phyloP scores from a whole-genome alignment of 305 asterid species.

The Fraxinus greggii region DNA sequence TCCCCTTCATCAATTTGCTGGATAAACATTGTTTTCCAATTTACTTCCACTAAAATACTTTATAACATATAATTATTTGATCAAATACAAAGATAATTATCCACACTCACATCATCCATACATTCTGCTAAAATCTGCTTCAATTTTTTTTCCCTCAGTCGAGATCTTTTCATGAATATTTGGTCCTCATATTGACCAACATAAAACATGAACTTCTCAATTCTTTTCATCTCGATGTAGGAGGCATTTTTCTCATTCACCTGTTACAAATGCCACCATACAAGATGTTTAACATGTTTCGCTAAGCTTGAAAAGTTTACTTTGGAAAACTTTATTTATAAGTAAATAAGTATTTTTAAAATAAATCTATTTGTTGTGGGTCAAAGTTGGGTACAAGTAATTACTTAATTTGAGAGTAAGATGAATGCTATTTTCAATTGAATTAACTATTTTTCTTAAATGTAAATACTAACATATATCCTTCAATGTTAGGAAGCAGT shows the following conservation, averaged over 20 bases:
- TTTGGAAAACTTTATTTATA: neutral
- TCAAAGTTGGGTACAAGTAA: neutral
- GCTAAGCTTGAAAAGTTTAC: neutral
- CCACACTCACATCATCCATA: slow-evolving; percentile 29
- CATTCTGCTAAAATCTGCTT: slow-evolving; percentile 26
- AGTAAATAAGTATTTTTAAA: neutral
- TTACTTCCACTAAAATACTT: neutral
- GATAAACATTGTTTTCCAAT: neutral
- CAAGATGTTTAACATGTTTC: neutral
- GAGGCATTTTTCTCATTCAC: slow-evolving; percentile 31
- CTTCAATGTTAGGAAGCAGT: neutral
- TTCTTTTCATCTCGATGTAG: slow-evolving; percentile 42
- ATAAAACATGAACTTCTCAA: slow-evolving; percentile 45
- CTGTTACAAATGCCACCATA: slow-evolving; percentile 28
- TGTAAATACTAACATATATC: neutral
- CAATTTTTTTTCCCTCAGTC: slow-evolving; percentile 23
- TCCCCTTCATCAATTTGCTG: slow-evolving; percentile 33
- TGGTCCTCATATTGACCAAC: slow-evolving; percentile 52
- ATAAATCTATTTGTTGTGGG: neutral
- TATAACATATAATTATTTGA: neutral
- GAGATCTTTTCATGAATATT: slow-evolving; percentile 52
- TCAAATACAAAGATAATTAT: neutral
- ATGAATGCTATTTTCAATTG: neutral
- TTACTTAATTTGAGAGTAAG: neutral
- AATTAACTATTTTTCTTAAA: neutral